A percentile compares a stretch with the other conserved stretches of the same genome.
These are phyloP conservation scores for Rosa hybrid DNA, from an alignment of 331 rosid genomes.

Conservation along the genomic window DNA sequence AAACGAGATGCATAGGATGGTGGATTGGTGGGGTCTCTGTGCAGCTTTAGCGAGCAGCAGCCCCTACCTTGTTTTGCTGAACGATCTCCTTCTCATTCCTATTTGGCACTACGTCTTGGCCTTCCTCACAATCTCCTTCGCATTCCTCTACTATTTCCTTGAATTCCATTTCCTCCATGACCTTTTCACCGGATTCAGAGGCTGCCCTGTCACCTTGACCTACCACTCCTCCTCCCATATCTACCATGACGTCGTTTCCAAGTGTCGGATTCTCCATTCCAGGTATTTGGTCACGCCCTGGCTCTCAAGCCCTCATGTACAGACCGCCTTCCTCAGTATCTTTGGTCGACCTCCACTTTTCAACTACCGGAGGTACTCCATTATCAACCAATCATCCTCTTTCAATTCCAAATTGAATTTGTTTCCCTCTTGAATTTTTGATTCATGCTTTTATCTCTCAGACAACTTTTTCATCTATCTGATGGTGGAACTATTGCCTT, in stretches of 20 bases:
- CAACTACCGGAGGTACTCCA: conserved; percentile 59
- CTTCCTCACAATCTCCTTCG: background rate
- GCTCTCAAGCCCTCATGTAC: conserved; percentile 87
- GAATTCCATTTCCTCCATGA: conserved; percentile 67
- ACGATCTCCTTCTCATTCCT: conserved; percentile 50
- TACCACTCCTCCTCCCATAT: conserved; percentile 42
- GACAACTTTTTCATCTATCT: conserved; percentile 31
- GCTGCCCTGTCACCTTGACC: conserved; percentile 47
- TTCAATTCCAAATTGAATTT: no score
- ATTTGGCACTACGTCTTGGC: conserved; percentile 47
- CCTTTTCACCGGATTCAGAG: conserved; percentile 50
- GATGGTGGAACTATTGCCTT: conserved; percentile 48
- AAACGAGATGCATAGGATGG: no score
- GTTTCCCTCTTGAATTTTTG: conserved; percentile 4
- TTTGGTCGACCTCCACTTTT: conserved; percentile 68
- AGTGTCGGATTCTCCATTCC: conserved; percentile 66
- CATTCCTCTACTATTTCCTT: conserved; percentile 54
- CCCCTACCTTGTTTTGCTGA: conserved; percentile 45
- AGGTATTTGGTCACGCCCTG: conserved; percentile 71
- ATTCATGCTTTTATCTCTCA: conserved; percentile 29
- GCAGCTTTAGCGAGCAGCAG: background rate
- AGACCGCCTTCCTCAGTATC: conserved; percentile 70
- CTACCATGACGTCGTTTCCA: conserved; percentile 67
- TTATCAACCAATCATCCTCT: no score
- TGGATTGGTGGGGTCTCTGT: no score